Conservation (phyloP, 1,284 basidiomycete species). For the Ganoderma sinense region DNA sequence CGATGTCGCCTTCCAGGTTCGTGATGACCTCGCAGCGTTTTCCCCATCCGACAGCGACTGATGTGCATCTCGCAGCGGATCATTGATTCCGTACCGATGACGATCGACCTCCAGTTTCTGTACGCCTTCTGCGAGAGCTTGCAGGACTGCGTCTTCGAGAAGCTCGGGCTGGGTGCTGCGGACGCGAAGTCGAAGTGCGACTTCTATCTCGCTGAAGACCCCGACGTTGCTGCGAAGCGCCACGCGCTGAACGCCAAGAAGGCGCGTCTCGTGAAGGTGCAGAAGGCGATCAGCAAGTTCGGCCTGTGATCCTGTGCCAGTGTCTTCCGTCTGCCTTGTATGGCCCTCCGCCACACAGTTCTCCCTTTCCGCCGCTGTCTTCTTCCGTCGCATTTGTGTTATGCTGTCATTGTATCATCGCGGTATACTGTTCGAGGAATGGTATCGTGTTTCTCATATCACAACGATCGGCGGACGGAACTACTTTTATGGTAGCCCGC, state of each 20-base stretch:
- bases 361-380: not conserved
- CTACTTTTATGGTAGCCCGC: not conserved
- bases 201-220: slow-evolving; percentile 51
- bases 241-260: slow-evolving; percentile 42
- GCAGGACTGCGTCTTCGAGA: slow-evolving; percentile 45
- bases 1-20: slow-evolving; percentile 53
- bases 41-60: not conserved
- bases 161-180: slow-evolving; percentile 45
- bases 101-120: slow-evolving; percentile 53
- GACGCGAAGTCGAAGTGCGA: slow-evolving; percentile 45
- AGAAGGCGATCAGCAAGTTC: slow-evolving; percentile 42
- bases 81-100: slow-evolving; percentile 52
- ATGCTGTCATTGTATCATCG: not conserved
- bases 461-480: not conserved
- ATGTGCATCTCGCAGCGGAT: slow-evolving; percentile 45
- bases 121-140: slow-evolving; percentile 45
- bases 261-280: slow-evolving; percentile 40
- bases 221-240: slow-evolving; percentile 43
- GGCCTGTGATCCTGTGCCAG: slow-evolving; percentile 20
- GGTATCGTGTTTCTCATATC: not conserved
- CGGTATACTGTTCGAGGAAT: not conserved
- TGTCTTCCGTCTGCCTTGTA: not conserved
- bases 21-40: slow-evolving; percentile 4
- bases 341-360: not conserved
- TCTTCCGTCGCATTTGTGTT: not conserved